Evolutionary conservation across 2,329 filamentous ascomycete genomes (phyloP).

Genomic region (Lachnellula cervina): DNA sequence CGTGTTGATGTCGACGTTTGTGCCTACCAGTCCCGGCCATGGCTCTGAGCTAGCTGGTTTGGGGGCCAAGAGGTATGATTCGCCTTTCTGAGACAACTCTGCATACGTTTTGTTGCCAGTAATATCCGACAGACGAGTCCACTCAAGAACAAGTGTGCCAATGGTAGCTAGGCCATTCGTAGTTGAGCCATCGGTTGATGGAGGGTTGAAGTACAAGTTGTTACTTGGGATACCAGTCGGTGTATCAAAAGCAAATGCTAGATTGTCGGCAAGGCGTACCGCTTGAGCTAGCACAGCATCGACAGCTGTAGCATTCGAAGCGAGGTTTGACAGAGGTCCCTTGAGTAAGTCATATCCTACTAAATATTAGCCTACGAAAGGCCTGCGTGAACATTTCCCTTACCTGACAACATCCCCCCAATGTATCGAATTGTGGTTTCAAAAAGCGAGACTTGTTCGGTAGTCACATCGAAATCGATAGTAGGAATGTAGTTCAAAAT

Average conservation of each 20-base stretch:
- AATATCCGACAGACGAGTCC: constrained; percentile 74
- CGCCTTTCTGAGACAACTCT: constrained; percentile 58
- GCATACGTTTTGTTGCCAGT: constrained; percentile 64
- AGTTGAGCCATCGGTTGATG: constrained; percentile 43
- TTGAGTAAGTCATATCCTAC: constrained; percentile 65
- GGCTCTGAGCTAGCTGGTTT: constrained; percentile 59
- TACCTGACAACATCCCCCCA: constrained; percentile 70
- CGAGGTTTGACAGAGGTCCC: constrained; percentile 55
- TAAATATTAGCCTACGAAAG: not conserved
- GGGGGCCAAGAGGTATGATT: constrained; percentile 66
- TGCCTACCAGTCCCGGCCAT: constrained; percentile 72
- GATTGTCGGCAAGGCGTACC: constrained; percentile 61
- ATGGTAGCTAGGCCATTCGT: constrained; percentile 71
- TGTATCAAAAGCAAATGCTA: constrained; percentile 76
- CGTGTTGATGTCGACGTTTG: constrained; percentile 56
- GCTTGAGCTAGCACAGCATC: constrained; percentile 62
- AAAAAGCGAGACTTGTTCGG: constrained; percentile 65
- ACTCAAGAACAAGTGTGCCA: constrained; percentile 78
- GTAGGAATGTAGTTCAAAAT: constrained; percentile 67
- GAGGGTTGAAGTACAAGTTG: constrained; percentile 54
- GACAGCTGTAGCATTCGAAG: constrained; percentile 41
- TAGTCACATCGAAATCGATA: constrained; percentile 65
- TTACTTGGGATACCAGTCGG: constrained; percentile 71
- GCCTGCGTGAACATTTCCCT: constrained; percentile 34
- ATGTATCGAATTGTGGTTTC: constrained; percentile 90